These are phyloP conservation scores for Seiridium cupressi DNA, from an alignment of 2,329 filamentous ascomycete species.

Conservation along the genomic window DNA sequence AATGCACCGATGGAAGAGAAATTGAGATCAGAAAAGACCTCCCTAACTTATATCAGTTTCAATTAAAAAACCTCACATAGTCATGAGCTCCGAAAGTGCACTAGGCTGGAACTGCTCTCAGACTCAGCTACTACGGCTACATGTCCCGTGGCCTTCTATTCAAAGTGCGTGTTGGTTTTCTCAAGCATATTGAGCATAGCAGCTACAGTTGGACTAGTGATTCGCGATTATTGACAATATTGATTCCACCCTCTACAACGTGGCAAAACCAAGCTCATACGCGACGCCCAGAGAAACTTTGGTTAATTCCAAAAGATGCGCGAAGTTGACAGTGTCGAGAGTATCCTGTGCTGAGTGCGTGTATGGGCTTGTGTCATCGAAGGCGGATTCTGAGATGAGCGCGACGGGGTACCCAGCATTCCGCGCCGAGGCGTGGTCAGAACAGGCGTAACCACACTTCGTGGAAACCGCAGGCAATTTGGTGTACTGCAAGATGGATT, in stretches of 20 bases:
- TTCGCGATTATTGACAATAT: no score
- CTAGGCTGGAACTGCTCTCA: no score
- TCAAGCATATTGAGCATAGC: no score
- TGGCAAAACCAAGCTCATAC: slow-evolving; percentile 41
- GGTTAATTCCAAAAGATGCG: slow-evolving; percentile 65
- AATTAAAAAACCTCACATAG: no score
- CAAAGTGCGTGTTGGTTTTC: no score
- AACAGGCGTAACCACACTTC: slow-evolving; percentile 58
- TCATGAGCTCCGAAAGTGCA: no score
- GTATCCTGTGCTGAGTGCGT: slow-evolving; percentile 74
- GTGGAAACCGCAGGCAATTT: slow-evolving; percentile 41
- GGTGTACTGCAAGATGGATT: slow-evolving; percentile 26
- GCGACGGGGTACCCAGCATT: slow-evolving; percentile 64
- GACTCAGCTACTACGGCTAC: no score
- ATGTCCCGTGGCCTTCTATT: no score
- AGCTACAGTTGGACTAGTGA: no score
- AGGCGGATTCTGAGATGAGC: slow-evolving; percentile 61
- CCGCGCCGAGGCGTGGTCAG: slow-evolving; percentile 66
- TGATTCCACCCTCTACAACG: background rate
- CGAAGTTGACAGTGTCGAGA: slow-evolving; percentile 66
- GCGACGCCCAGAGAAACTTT: slow-evolving; percentile 44
- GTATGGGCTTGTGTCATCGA: slow-evolving; percentile 62
- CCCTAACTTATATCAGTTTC: no score
- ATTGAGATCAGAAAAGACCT: no score
- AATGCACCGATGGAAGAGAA: no score